Evolutionary conservation across 2,329 filamentous ascomycete species (phyloP).

Genomic region (Aspergillus puulaauensis): DNA sequence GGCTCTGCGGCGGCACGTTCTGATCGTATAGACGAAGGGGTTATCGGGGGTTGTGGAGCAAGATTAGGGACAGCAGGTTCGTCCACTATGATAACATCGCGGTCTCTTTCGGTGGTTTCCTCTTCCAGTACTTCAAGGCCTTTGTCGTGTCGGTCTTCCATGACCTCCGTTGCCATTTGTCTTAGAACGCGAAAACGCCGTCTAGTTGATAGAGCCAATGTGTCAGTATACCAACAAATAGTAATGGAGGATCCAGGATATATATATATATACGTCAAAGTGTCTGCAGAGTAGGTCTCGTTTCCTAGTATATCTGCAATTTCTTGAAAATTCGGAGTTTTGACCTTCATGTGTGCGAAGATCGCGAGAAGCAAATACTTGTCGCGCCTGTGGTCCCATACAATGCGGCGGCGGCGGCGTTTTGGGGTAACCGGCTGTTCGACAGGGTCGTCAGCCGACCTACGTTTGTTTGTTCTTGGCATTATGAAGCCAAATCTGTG

Average conservation of each 20-base stretch:
- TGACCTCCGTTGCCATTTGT: conserved; percentile 2
- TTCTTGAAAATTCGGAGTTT: conserved; percentile 3
- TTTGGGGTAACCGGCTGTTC: background rate
- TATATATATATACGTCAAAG: conserved; percentile 9
- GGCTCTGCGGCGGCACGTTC: background rate
- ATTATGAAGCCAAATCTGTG: background rate
- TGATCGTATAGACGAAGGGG: background rate
- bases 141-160: conserved; percentile 2
- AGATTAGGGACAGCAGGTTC: background rate
- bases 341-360: conserved; percentile 8
- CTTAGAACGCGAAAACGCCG: background rate
- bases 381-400: conserved; percentile 12
- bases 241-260: background rate
- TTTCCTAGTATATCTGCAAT: conserved; percentile 7
- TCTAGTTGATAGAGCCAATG: conserved; percentile 1
- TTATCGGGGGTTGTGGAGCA: background rate
- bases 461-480: background rate
- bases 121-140: background rate
- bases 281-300: background rate
- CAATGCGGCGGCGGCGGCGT: background rate
- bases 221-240: background rate
- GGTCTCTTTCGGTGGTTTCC: conserved; percentile 1
- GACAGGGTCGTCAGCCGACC: background rate
- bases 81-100: background rate
- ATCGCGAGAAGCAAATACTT: conserved; percentile 12